Evolutionary conservation across 2,329 filamentous ascomycete species (phyloP).

Genomic region (Domatiomyces globalis): DNA sequence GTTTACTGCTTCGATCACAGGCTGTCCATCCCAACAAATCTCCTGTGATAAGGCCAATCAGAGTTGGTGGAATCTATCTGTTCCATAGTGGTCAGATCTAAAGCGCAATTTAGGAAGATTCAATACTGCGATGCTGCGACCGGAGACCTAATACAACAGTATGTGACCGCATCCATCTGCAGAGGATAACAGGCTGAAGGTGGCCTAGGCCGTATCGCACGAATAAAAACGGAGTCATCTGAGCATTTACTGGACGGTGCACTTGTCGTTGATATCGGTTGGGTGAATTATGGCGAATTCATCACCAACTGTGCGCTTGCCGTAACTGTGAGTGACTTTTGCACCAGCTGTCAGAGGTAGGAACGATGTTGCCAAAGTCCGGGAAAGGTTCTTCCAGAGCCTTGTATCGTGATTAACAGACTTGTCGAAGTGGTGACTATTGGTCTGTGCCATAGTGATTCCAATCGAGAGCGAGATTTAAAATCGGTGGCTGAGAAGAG

Average conservation of each 20-base stretch:
- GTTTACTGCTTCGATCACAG: not conserved
- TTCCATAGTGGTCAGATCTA: not conserved
- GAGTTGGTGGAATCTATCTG: not conserved
- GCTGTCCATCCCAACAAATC: too few relatives aligned
- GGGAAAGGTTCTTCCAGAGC: not conserved
- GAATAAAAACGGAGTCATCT: too few relatives aligned
- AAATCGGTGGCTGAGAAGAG: not conserved
- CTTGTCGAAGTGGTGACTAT: not conserved
- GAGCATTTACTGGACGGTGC: not conserved
- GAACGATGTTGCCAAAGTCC: not conserved
- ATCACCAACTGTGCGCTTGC: too few relatives aligned
- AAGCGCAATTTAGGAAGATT: not conserved
- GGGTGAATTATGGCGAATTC: not conserved
- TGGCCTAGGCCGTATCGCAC: not conserved
- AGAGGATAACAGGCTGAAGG: not conserved
- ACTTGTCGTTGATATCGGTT: not conserved
- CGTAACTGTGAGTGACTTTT: too few relatives aligned
- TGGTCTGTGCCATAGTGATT: not conserved
- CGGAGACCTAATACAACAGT: not conserved
- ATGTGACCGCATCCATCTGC: not conserved
- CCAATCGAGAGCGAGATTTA: too few relatives aligned
- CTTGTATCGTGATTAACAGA: not conserved
- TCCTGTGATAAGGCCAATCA: not conserved
- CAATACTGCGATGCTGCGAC: not conserved
- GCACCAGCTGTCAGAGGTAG: not conserved